Evolutionary conservation across 139 green algal species (phyloP), one percentile per base, ranked within the genome.

Genomic region (Coelastrella sp.): DNA sequence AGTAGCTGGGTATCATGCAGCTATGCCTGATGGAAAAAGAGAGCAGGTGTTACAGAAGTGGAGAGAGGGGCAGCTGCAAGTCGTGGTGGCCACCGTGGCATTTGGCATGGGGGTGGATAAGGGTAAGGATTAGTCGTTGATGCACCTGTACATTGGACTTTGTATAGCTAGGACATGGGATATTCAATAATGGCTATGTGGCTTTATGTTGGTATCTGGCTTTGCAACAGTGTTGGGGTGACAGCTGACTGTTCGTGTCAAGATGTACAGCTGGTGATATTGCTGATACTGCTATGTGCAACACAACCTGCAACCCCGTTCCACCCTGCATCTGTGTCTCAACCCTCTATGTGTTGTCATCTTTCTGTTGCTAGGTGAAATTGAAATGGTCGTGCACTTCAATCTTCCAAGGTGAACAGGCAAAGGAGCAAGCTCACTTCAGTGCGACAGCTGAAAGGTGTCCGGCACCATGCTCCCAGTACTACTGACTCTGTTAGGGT

Each of bases 81-180:
- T 82, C 35, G 53, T 82, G 53, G 90, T 89, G 0, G 93, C 93
- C 27, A 96, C 93, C 0, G 87, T 96, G 38, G 93, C 93, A 0
- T 96, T 96, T 87, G 93, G 93, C 7, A 94, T 94, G 93, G 93
- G 93, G n/a, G 92, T 95, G 41, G 91, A 95, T 81, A 88, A 90
- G 25, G 75, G 86, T 43, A 79, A 89, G 79, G 82, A 2, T 8
- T 11, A 11, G 17, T 57, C 13, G 13, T 57, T 57, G 48, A 57
- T 23, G 48, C n/a, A n/a, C n/a, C n/a, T n/a, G n/a, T n/a, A n/a
- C n/a, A n/a, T n/a, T n/a, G n/a, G n/a, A n/a, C n/a, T n/a, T n/a
- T n/a, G n/a, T n/a, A n/a, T n/a, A n/a, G n/a, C n/a, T n/a, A n/a
- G n/a, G n/a, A n/a, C n/a, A n/a, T n/a, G n/a, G n/a, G n/a, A n/a